Evolutionary conservation across 352 stramenopile species (phyloP).

Genomic region (Phytopythium mirpurense): DNA sequence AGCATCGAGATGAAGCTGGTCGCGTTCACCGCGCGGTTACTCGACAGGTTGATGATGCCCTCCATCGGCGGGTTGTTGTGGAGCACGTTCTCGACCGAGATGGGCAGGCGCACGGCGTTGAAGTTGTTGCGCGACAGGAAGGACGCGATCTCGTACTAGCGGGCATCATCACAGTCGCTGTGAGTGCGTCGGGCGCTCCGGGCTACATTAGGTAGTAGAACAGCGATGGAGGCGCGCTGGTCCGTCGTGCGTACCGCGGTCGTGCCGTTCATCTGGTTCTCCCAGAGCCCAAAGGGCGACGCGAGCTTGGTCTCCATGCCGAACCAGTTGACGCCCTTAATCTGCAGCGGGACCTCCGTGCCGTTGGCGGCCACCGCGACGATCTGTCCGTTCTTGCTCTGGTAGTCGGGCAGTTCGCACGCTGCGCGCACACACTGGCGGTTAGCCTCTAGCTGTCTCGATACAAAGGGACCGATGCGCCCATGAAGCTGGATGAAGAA

Average conservation of each 20-base stretch:
- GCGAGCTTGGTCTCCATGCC: conserved; percentile 57
- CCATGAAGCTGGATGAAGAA: background rate
- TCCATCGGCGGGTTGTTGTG: conserved; percentile 55
- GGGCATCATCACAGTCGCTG: no score
- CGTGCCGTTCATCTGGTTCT: conserved; percentile 69
- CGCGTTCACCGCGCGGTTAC: conserved; percentile 69
- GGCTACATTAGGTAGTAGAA: no score
- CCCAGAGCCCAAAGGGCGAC: conserved; percentile 69
- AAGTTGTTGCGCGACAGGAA: conserved; percentile 84
- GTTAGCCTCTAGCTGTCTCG: no score
- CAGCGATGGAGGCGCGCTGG: no score
- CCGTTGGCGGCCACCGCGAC: conserved; percentile 47
- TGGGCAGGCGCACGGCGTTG: conserved; percentile 62
- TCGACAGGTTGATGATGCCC: conserved; percentile 59
- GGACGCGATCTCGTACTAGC: conserved; percentile 64
- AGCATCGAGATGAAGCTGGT: conserved; percentile 66
- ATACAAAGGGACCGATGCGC: background rate
- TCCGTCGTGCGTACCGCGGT: conserved; percentile 30
- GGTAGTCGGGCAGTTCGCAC: conserved; percentile 66
- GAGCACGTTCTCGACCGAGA: conserved; percentile 66
- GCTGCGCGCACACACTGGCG: no score
- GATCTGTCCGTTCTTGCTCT: conserved; percentile 69
- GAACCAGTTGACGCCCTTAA: conserved; percentile 75
- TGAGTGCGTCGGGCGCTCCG: no score
- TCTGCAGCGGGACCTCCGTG: conserved; percentile 34